A percentile compares a stretch with the other conserved stretches of the same genome.
These are phyloP conservation scores for Phytophthora cryptogea DNA, from an alignment of 352 stramenopile genomes.

Conservation along the genomic window DNA sequence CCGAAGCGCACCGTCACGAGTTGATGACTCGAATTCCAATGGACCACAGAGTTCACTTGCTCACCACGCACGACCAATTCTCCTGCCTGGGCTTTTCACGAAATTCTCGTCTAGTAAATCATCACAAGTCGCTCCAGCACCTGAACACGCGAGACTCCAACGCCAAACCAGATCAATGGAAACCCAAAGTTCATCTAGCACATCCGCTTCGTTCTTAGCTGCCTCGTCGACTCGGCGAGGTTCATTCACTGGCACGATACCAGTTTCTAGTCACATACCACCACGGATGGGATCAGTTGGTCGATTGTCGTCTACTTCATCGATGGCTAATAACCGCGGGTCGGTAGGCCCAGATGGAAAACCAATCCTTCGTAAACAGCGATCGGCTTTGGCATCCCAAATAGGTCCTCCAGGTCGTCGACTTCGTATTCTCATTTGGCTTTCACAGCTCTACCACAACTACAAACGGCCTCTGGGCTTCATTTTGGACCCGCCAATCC, in stretches of 20 bases:
- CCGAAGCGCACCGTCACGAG: conserved; percentile 11
- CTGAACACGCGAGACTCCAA: background rate
- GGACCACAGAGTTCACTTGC: conserved; percentile 16
- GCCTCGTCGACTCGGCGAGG: conserved; percentile 13
- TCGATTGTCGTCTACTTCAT: conserved; percentile 24
- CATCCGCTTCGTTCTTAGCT: background rate
- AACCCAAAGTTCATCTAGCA: background rate
- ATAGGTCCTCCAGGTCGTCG: conserved; percentile 15
- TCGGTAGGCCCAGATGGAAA: conserved; percentile 22
- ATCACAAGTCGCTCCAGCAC: conserved; percentile 16
- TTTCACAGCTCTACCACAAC: conserved; percentile 47
- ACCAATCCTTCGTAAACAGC: conserved; percentile 16
- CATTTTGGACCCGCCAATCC: conserved; percentile 39
- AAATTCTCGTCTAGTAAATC: conserved; percentile 11
- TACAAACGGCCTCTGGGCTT: conserved; percentile 35
- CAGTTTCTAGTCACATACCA: conserved; percentile 15
- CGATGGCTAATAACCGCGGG: conserved; percentile 21
- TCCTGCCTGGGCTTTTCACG: conserved; percentile 1
- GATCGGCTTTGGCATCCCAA: conserved; percentile 44
- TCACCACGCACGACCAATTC: conserved; percentile 2
- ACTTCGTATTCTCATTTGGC: conserved; percentile 40
- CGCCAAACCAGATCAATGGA: background rate
- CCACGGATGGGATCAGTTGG: conserved; percentile 17
- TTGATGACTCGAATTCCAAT: conserved; percentile 2
- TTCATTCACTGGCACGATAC: conserved; percentile 24